phyloP scores from a whole-genome alignment of 2,329 filamentous ascomycete species.

The Xenosphaeropsis pyriputrescens region DNA sequence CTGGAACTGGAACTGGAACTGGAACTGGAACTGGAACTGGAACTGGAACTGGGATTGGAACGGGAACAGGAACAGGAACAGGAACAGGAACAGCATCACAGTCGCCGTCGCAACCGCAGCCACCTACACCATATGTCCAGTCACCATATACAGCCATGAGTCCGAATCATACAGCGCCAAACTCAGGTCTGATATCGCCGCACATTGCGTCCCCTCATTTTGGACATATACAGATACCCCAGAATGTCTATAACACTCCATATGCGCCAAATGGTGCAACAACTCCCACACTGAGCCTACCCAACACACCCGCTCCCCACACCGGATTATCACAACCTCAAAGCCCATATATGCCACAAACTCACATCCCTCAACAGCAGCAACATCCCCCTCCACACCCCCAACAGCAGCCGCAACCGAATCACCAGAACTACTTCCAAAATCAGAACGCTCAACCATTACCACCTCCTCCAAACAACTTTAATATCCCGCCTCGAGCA shows the following conservation, averaged over 20 bases:
- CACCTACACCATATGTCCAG: slow-evolving; percentile 43
- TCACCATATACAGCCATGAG: slow-evolving; percentile 31
- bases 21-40: no score
- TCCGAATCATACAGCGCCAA: slow-evolving; percentile 21
- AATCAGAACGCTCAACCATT: slow-evolving; percentile 4
- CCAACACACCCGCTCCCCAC: slow-evolving; percentile 7
- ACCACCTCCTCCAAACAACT: slow-evolving; percentile 8
- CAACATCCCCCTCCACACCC: slow-evolving; percentile 13
- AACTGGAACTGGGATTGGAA: no score
- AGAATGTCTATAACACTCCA: slow-evolving; percentile 17
- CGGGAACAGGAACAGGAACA: no score
- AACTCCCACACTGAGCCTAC: slow-evolving; percentile 7
- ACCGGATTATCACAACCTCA: slow-evolving; percentile 1
- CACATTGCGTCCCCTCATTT: slow-evolving; percentile 14
- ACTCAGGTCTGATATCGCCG: slow-evolving; percentile 5
- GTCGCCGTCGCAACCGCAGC: slow-evolving; percentile 53
- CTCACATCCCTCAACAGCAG: slow-evolving; percentile 12
- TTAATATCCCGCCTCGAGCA: slow-evolving; percentile 19
- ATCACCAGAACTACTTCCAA: slow-evolving; percentile 5
- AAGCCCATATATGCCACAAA: neutral
- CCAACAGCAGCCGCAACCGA: slow-evolving; percentile 11
- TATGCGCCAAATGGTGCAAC: slow-evolving; percentile 15
- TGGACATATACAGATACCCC: slow-evolving; percentile 14
- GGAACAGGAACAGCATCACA: no score
- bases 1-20: no score